Evolutionary conservation across 495 filamentous ascomycete genomes (phyloP), one percentile per base, ranked within the genome.

Genomic region (Lepidopterella palustris): DNA sequence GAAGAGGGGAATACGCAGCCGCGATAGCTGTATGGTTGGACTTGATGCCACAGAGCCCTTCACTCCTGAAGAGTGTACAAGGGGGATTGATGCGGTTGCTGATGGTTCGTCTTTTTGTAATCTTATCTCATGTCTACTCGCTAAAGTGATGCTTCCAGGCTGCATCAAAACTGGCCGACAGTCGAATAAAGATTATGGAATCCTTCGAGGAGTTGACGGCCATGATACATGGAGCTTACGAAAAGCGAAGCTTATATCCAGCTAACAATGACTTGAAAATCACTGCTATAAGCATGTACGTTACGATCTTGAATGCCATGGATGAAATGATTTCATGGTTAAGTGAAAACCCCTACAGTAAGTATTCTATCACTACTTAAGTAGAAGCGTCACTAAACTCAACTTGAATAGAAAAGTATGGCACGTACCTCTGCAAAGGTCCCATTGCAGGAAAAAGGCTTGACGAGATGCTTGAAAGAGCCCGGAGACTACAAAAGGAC

Each of bases 261-360:
- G 18, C 6, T 13, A 50, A 27, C 15, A 27, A 50, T 9, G 47
- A 50, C 25, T 24, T 50, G 15, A 50, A 50, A 27, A 24, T 6
- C 21, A 5, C 15, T 8, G 47, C 47, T 27, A 25, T 50, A 18
- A 27, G 26, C 9, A 18, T 50, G 6, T 50, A 50, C 25, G 47
- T 24, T 5, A 50, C 47, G 3, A 50, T 50, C 20, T 25, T 50
- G 23, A 24, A 50, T 6, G 18, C 47, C 15, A 24, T 50, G 25
- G 47, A 50, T 27, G 47, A 50, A 9, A 50, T 50, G 47, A 50
- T 50, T 5, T 50, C 47, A 13, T 50, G 47, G 47, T 50, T 25
- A 15, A 50, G 0, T 24, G 47, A 50, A 9, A 50, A 50, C 1
- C 25, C 47, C 26, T 27, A 26, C 47, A 27, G 47, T 50, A 50